Evolutionary conservation across 352 stramenopile genomes (phyloP), one percentile per base, ranked within the genome.

Genomic region (Globisporangium cederbergense): DNA sequence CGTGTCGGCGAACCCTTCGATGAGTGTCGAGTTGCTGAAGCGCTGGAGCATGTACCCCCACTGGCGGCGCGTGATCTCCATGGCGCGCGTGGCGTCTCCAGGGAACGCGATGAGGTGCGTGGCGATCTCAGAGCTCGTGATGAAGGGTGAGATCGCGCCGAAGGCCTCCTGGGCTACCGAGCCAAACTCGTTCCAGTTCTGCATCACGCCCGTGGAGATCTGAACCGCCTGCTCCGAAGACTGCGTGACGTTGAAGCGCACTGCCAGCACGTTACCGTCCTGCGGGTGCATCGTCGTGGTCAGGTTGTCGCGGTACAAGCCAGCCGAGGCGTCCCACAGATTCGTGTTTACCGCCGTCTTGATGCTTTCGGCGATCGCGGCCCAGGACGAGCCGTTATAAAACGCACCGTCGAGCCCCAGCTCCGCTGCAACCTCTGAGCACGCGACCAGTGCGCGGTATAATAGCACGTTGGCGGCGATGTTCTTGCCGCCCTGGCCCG

Each of bases 401-500:
- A 25, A 36, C 25, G 49, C 49, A 3, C 25, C 49, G 20, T 55
- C 0, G 13, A 55, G 49, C 6, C 49, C 5, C 1, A 55, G 49
- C 6, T 40, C 18, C 4, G 28, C 49, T 38, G 49, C 49, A 2
- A 55, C 14, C 10, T 55, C 22, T 2, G 25, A 38, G 40, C 69
- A 70, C 20, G 40, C 54, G 5, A 51, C 47, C 13, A 80, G 36
- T 3, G 71, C 66, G 7, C 72, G 68, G 20, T 77, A 81, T 30
- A 81, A 50, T 2, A 81, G 58, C 2, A 59, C 71, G 36, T 77
- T 81, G 20, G 68, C 65, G 1, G 69, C 74, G 22, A 77, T 78
- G 32, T 74, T 77, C 61, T 81, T 81, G 62, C 65, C 74, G 13
- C 65, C 64, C n/a, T 78, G 71, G 7, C 68, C 74, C 2, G 72